Evolutionary conservation across 129 eudicot species (phyloP).

Genomic region (Ambrosia artemisiifolia): DNA sequence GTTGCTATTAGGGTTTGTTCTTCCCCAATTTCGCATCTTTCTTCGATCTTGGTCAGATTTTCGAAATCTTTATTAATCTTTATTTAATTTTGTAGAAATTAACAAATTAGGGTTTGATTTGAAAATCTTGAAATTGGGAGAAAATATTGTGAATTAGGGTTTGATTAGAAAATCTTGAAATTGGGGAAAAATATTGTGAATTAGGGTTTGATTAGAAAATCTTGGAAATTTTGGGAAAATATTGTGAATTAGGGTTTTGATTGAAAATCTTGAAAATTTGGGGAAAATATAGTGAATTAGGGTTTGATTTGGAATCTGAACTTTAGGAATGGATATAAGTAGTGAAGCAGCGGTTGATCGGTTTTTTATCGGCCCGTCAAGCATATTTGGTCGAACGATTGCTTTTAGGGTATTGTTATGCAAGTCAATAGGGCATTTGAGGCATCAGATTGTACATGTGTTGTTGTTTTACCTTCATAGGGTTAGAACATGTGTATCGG

Average conservation of each 20-base stretch:
- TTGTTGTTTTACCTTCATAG: conserved; percentile 40
- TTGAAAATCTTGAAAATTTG: too few species aligned
- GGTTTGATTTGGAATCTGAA: neutral
- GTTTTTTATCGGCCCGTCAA: conserved; percentile 86
- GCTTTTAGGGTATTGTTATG: conserved; percentile 78
- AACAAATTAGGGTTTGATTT: neutral
- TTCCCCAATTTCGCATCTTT: neutral
- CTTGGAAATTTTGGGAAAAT: neutral
- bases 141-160: conserved; percentile 18
- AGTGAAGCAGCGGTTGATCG: conserved; percentile 79
- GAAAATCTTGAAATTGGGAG: neutral
- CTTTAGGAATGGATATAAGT: conserved; percentile 70
- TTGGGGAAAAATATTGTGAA: conserved; percentile 2
- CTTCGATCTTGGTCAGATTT: conserved; percentile 12
- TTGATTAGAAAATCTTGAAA: neutral
- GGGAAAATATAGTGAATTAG: too few species aligned
- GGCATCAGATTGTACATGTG: conserved; percentile 45
- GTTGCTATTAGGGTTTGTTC: conserved; percentile 7
- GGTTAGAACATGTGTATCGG: conserved; percentile 20
- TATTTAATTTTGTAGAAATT: neutral
- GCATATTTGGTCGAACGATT: conserved; percentile 64
- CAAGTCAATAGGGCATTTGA: conserved; percentile 70
- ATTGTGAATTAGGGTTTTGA: conserved; percentile 17
- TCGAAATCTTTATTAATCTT: neutral
- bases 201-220: conserved; percentile 14